These are phyloP conservation scores for Dactylonectria estremocensis DNA, from an alignment of 2,329 filamentous ascomycete species.

Conservation along the genomic window DNA sequence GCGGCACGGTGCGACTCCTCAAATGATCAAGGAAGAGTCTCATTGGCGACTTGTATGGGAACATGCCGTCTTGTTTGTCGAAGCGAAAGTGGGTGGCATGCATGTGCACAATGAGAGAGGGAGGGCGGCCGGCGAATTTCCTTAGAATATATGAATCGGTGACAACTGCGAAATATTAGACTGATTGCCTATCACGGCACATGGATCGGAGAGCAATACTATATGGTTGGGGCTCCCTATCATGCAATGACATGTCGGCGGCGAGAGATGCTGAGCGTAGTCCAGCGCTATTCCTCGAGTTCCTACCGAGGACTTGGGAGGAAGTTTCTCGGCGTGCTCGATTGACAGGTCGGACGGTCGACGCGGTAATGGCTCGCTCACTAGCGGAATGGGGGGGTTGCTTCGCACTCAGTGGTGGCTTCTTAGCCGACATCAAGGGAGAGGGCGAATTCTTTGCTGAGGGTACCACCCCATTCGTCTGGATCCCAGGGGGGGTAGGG, in stretches of 20 bases:
- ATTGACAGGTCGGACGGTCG: constrained; percentile 66
- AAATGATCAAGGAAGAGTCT: constrained; percentile 84
- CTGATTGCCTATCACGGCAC: constrained; percentile 1
- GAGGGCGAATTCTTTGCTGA: constrained; percentile 73
- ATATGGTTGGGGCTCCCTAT: constrained; percentile 66
- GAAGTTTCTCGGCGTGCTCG: constrained; percentile 72
- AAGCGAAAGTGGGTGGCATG: constrained; percentile 91
- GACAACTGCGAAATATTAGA: constrained; percentile 70
- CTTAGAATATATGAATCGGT: constrained; percentile 85
- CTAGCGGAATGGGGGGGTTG: constrained; percentile 54
- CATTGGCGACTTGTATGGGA: constrained; percentile 95
- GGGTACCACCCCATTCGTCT: constrained; percentile 72
- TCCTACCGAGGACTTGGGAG: constrained; percentile 61
- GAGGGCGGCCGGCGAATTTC: constrained; percentile 81
- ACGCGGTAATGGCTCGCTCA: constrained; percentile 57
- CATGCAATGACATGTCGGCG: constrained; percentile 58
- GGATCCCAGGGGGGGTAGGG: constrained; percentile 75
- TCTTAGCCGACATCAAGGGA: constrained; percentile 70
- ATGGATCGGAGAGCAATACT: constrained; percentile 55
- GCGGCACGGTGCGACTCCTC: constrained; percentile 82
- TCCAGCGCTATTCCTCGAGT: constrained; percentile 66
- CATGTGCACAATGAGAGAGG: constrained; percentile 89
- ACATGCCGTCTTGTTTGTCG: constrained; percentile 93
- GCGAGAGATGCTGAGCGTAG: constrained; percentile 64
- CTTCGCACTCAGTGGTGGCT: constrained; percentile 63